Percentiles rank a stretch among this genome's conserved stretches.
Conservation (phyloP, 306 rosid species). For the Gastrolobium bilobum region DNA sequence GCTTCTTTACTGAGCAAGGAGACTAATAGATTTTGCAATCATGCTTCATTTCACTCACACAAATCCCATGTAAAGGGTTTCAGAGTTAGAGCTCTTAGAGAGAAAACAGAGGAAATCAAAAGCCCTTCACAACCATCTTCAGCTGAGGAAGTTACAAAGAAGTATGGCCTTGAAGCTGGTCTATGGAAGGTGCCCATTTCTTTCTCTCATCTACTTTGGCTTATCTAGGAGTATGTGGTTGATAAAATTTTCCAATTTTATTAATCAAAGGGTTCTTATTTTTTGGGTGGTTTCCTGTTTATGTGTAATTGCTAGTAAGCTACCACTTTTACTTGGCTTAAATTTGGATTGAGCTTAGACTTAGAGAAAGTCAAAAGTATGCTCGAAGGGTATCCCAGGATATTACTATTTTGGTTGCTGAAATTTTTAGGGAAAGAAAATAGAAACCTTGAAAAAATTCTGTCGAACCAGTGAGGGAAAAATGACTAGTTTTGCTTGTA, state of each 20-base stretch:
- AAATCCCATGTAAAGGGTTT: slow-evolving; percentile 55
- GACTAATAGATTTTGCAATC: slow-evolving; percentile 34
- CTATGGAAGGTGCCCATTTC: slow-evolving; percentile 83
- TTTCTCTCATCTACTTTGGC: slow-evolving; percentile 19
- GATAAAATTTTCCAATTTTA: slow-evolving; percentile 12
- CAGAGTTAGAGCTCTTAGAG: slow-evolving; percentile 70
- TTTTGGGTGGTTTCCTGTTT: slow-evolving; percentile 30
- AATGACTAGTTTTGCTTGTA: slow-evolving; percentile 42
- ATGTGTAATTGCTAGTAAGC: slow-evolving; percentile 31
- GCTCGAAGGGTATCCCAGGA: slow-evolving; percentile 13
- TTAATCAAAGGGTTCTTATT: neutral
- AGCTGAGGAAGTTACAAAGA: slow-evolving; percentile 80
- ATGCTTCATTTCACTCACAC: slow-evolving; percentile 46
- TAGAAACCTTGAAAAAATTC: slow-evolving; percentile 1
- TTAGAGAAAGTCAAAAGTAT: slow-evolving; percentile 42
- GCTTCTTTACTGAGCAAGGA: slow-evolving; percentile 51
- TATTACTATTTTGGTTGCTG: slow-evolving; percentile 21
- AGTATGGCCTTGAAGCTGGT: slow-evolving; percentile 95
- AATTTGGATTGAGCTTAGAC: slow-evolving; percentile 23
- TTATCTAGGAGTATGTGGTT: neutral
- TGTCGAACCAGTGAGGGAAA: slow-evolving; percentile 13
- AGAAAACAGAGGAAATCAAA: slow-evolving; percentile 80
- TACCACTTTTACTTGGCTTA: slow-evolving; percentile 37
- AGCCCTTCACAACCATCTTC: slow-evolving; percentile 68
- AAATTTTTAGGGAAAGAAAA: slow-evolving; percentile 28